Percentiles rank a stretch among this genome's conserved stretches.
Evolutionary conservation across 768 basidiomycete species (phyloP).

Genomic region (Termitomyces sp.): DNA sequence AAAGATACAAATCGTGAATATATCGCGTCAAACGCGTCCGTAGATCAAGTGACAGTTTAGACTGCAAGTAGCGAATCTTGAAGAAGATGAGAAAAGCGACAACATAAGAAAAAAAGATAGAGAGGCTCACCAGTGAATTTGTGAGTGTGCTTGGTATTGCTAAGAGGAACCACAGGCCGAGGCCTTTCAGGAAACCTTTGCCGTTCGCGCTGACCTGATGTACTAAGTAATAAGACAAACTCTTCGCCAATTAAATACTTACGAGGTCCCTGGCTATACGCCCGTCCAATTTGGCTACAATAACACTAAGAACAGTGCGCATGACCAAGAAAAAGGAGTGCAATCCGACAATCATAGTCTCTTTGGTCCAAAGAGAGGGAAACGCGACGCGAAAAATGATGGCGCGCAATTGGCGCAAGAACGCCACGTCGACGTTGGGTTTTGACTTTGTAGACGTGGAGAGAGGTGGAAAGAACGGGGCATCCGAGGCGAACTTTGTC

Average conservation of each 20-base stretch:
- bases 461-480: constrained; percentile 57
- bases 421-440: constrained; percentile 64
- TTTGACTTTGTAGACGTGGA: constrained; percentile 36
- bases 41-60: constrained; percentile 76
- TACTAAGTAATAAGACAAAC: not conserved
- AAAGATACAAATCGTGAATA: constrained; percentile 88
- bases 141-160: constrained; percentile 94
- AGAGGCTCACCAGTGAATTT: constrained; percentile 72
- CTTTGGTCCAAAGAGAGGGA: constrained; percentile 58
- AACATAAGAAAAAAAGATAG: not conserved
- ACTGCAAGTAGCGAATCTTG: constrained; percentile 86
- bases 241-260: constrained; percentile 7
- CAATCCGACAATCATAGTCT: constrained; percentile 63
- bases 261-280: constrained; percentile 85
- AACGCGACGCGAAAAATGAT: constrained; percentile 69
- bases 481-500: constrained; percentile 46
- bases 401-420: constrained; percentile 67
- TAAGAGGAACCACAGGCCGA: constrained; percentile 85
- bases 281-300: constrained; percentile 86
- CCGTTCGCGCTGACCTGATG: constrained; percentile 73
- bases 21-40: constrained; percentile 87
- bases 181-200: constrained; percentile 73
- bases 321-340: constrained; percentile 86
- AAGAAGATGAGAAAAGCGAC: not conserved
- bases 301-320: constrained; percentile 82